Evolutionary conservation across 495 filamentous ascomycete species (phyloP).

Genomic region (Aspergillus avenaceus): DNA sequence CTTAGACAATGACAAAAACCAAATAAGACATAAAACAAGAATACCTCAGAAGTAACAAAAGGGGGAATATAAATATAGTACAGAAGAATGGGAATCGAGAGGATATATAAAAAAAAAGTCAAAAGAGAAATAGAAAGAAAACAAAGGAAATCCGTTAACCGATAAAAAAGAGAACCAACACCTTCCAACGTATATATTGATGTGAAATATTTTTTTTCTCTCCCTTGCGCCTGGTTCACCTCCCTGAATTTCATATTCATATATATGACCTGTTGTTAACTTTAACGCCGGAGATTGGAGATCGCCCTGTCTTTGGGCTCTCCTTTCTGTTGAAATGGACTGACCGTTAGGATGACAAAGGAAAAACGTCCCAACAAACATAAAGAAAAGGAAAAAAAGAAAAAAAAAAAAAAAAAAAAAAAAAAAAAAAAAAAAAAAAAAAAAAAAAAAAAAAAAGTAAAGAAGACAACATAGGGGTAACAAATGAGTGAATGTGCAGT

Average conservation of each 20-base stretch:
- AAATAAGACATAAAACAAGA: too few species aligned
- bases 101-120: conserved; percentile 4
- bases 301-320: too few species aligned
- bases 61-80: conserved; percentile 5
- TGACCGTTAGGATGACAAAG: not conserved
- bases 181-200: not conserved
- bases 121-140: too few species aligned
- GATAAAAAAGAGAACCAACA: conserved; percentile 4
- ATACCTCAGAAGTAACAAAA: too few species aligned
- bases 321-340: too few species aligned
- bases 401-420: not conserved
- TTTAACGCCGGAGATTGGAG: not conserved
- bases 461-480: not conserved
- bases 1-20: not conserved
- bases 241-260: not conserved
- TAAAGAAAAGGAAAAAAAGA: conserved; percentile 1
- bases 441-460: not conserved
- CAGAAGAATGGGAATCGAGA: conserved; percentile 9
- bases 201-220: not conserved
- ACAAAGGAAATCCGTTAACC: not conserved
- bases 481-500: not conserved
- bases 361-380: not conserved
- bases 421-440: not conserved
- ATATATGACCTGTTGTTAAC: not conserved
- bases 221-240: not conserved